Evolutionary conservation across 805 yeast species (phyloP).

Genomic region (Suhomyces pyralidae): DNA sequence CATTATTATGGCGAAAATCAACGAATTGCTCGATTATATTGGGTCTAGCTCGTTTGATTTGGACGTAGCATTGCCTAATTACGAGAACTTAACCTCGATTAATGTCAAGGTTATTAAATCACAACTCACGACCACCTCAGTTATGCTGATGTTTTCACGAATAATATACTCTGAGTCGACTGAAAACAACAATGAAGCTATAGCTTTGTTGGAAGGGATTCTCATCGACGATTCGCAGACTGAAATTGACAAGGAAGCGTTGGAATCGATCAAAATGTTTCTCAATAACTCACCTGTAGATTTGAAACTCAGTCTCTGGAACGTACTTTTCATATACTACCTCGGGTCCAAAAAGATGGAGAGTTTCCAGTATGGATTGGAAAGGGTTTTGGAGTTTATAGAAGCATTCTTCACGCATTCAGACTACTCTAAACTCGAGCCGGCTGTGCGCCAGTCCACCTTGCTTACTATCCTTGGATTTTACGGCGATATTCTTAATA

Average conservation of each 20-base stretch:
- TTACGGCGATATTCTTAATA: constrained; percentile 49
- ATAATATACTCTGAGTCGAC: constrained; percentile 38
- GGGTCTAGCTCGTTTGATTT: constrained; percentile 9
- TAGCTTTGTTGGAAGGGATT: constrained; percentile 44
- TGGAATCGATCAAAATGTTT: constrained; percentile 56
- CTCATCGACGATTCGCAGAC: constrained; percentile 22
- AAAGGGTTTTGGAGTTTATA: constrained; percentile 47
- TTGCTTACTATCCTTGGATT: constrained; percentile 52
- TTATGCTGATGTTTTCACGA: constrained; percentile 61
- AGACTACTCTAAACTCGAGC: constrained; percentile 14
- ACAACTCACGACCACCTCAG: constrained; percentile 68
- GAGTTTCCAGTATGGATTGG: constrained; percentile 49
- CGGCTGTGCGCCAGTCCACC: constrained; percentile 35
- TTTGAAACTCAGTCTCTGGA: constrained; percentile 73
- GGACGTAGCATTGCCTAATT: constrained; percentile 53
- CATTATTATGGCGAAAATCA: constrained; percentile 22
- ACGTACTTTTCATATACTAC: constrained; percentile 60
- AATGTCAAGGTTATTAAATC: constrained; percentile 48
- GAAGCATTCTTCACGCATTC: constrained; percentile 28
- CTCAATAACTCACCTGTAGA: constrained; percentile 61
- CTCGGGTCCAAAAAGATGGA: constrained; percentile 20
- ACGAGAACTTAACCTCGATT: constrained; percentile 55
- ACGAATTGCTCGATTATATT: constrained; percentile 13
- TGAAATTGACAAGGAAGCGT: constrained; percentile 17
- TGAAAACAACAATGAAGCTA: constrained; percentile 31